Evolutionary conservation across 768 basidiomycete genomes (phyloP), one percentile per base, ranked within the genome.

Genomic region (Lactifluus hygrophoroides): DNA sequence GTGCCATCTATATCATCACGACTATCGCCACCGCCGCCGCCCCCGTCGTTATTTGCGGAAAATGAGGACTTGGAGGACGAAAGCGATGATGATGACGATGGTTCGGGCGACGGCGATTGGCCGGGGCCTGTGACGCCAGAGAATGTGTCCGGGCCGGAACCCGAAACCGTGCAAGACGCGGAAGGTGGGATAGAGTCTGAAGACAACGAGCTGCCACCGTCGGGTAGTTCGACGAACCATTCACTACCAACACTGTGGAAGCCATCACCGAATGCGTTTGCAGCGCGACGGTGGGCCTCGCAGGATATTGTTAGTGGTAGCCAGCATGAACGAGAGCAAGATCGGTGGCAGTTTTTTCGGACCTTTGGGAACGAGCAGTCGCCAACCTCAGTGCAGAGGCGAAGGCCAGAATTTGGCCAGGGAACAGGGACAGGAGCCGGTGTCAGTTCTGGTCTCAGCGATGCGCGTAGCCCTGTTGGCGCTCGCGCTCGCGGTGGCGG

Each of bases 41-140:
- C 52, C 9, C 58, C 53, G 19, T 13, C 42, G n/a, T 23, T 49
- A 16, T 23, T 60, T 10, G 34, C 11, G 2, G 59, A 51, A 11
- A 37, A 37, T 13, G 58, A 50, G 16, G 42, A 56, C 21, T 7
- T 49, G 5, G 54, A 46, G 3, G 47, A 55, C 16, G 46, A 48
- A 14, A 45, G 52, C 53, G 38, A 60, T 56, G 30, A 62, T 58
- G 51, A 54, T 56, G 30, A 62, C 57, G 51, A 54, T n/a, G 54
- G 45, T 10, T 54, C 65, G 17, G 64, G 65, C 19, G 67, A 68
- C 17, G 59, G 61, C 23, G 62, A 65, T 51, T 42, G 58, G 50
- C 66, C 68, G 19, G 61, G 58, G 50, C 66, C 68, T 25, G 61
- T 60, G 16, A 66, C 68, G 6, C 62, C 62, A 11, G 62, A 63